Evolutionary conservation across 345 rosid genomes (phyloP).

Genomic region (Syzygium grande): DNA sequence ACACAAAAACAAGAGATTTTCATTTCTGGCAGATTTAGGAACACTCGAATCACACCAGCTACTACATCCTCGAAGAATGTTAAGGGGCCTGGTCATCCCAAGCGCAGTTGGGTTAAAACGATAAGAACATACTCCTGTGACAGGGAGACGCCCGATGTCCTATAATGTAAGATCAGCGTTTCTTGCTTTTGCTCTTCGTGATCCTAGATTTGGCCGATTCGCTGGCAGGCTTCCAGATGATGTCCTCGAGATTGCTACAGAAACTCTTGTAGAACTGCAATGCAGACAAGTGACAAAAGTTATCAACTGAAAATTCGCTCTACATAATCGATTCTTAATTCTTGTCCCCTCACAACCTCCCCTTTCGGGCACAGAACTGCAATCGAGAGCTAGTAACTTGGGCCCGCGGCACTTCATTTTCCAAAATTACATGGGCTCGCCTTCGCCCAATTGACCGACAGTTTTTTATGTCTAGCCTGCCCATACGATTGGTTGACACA

Average conservation of each 20-base stretch:
- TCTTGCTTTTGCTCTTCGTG: slow-evolving; percentile 55
- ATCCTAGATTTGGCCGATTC: slow-evolving; percentile 51
- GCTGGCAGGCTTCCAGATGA: slow-evolving; percentile 82
- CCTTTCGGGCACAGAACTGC: background rate
- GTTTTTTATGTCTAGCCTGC: background rate
- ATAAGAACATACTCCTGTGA: background rate
- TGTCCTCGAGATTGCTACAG: slow-evolving; percentile 77
- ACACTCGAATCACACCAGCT: background rate
- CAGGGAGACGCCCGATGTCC: background rate
- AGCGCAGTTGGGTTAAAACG: background rate
- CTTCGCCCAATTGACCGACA: background rate
- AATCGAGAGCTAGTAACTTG: background rate
- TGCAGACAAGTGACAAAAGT: background rate
- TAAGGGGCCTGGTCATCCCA: background rate
- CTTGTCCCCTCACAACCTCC: background rate
- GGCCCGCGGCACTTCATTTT: background rate
- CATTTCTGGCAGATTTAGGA: background rate
- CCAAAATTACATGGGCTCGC: background rate
- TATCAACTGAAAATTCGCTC: background rate
- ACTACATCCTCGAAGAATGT: background rate
- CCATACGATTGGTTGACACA: background rate
- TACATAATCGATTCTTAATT: background rate
- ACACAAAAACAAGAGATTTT: background rate
- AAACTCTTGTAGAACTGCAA: slow-evolving; percentile 89
- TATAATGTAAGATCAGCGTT: slow-evolving; percentile 22